A percentile compares a stretch with the other conserved stretches of the same genome.
Evolutionary conservation across 371 early-diverging fungal species (phyloP).

Genomic region (Syncephalastrum monosporum): DNA sequence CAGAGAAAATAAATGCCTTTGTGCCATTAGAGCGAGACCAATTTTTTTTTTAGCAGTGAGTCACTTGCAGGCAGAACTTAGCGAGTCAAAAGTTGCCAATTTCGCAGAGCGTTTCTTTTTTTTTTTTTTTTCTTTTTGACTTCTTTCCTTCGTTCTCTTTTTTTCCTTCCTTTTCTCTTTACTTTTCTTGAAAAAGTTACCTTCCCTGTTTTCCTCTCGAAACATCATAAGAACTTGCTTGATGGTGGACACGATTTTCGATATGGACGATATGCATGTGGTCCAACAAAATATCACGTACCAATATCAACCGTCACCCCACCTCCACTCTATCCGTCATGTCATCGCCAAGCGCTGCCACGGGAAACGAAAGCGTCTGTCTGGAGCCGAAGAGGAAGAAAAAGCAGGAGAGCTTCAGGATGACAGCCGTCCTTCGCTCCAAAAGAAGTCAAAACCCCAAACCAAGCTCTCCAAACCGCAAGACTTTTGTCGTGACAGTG

Average conservation of each 20-base stretch:
- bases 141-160: constrained; percentile 5
- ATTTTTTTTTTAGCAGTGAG: no score
- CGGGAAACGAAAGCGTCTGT: constrained; percentile 11
- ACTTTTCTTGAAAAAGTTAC: neutral
- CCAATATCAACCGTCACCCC: constrained; percentile 14
- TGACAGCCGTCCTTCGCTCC: no score
- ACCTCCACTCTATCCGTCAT: constrained; percentile 11
- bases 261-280: constrained; percentile 4
- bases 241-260: constrained; percentile 20
- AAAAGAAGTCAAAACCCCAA: constrained; percentile 1
- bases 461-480: constrained; percentile 2
- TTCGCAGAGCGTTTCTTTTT: no score
- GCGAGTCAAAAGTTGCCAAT: no score
- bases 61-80: no score
- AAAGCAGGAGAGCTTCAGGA: constrained; percentile 3
- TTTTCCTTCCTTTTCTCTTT: constrained; percentile 8
- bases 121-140: constrained; percentile 2
- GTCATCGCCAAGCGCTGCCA: constrained; percentile 7
- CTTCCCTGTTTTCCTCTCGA: constrained; percentile 4
- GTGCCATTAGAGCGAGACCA: no score
- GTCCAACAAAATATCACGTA: constrained; percentile 10
- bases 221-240: neutral
- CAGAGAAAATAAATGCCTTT: no score
- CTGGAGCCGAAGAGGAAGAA: constrained; percentile 3
- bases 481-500: constrained; percentile 3